Evolutionary conservation across 75 land plant genomes (phyloP).

Genomic region (Picea glauca): DNA sequence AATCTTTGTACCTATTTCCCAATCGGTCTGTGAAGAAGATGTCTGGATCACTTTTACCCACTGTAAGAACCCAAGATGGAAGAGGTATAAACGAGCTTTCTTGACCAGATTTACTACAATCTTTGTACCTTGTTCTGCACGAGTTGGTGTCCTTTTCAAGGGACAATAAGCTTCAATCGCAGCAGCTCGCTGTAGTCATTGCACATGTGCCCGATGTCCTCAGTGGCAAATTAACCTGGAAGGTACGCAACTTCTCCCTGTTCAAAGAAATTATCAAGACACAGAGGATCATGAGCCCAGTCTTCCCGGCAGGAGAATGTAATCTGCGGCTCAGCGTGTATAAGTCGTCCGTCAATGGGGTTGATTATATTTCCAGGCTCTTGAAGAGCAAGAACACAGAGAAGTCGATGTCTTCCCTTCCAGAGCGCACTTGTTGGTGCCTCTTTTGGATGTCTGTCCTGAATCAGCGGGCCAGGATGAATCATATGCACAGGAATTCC

Average conservation of each 20-base stretch:
- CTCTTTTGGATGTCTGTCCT: constrained; percentile 40
- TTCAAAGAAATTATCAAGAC: too few species aligned
- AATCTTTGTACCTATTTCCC: constrained; percentile 44
- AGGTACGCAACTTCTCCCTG: constrained; percentile 37
- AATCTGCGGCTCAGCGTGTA: constrained; percentile 90
- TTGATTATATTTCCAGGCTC: constrained; percentile 89
- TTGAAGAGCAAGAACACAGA: constrained; percentile 96
- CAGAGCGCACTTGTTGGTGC: constrained; percentile 95
- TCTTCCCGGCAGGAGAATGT: constrained; percentile 73
- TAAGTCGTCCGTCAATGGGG: constrained; percentile 76
- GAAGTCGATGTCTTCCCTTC: constrained; percentile 34
- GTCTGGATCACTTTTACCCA: constrained; percentile 38
- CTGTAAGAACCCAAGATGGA: constrained; percentile 51
- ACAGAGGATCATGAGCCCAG: too few species aligned
- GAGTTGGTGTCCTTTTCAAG: constrained; percentile 48
- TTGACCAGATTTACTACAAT: constrained; percentile 24
- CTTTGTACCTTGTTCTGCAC: too few species aligned
- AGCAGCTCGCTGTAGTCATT: constrained; percentile 13
- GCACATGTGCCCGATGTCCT: constrained; percentile 38
- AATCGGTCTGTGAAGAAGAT: constrained; percentile 50
- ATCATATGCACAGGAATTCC: constrained; percentile 89
- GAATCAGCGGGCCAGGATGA: constrained; percentile 54
- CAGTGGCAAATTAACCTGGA: too few species aligned
- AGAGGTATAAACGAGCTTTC: constrained; percentile 30
- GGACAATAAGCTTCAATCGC: constrained; percentile 28